These are phyloP conservation scores for Bryoglossum gracile DNA, from an alignment of 495 filamentous ascomycete genomes.

Conservation along the genomic window DNA sequence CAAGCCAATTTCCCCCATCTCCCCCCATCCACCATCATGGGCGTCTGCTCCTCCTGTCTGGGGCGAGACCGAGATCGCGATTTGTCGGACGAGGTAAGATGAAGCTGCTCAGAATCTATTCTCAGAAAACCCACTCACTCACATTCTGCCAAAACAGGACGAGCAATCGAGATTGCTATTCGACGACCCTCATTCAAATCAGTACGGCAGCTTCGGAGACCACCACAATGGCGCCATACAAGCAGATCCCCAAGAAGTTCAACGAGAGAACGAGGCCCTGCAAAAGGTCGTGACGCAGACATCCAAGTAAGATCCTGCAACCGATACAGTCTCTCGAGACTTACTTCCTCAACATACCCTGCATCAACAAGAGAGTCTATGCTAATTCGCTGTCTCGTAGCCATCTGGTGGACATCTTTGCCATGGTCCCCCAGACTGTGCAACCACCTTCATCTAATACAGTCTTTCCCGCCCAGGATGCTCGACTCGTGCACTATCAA, in stretches of 20 bases:
- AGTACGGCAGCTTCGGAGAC: constrained; percentile 47
- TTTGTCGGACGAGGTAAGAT: constrained; percentile 20
- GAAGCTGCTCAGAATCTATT: too few relatives aligned
- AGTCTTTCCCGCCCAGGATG: constrained; percentile 32
- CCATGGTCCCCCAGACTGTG: constrained; percentile 43
- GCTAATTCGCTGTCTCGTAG: constrained; percentile 29
- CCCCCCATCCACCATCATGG: constrained; percentile 17
- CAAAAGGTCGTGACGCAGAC: constrained; percentile 48
- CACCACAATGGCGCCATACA: constrained; percentile 35
- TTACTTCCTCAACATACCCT: not conserved
- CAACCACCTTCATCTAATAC: constrained; percentile 25
- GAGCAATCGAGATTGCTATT: constrained; percentile 47
- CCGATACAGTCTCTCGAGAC: constrained; percentile 1
- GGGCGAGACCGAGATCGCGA: constrained; percentile 15
- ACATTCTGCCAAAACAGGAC: constrained; percentile 36
- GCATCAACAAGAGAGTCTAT: constrained; percentile 5
- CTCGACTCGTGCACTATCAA: constrained; percentile 41
- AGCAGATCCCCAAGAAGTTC: constrained; percentile 48
- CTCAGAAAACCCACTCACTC: too few relatives aligned
- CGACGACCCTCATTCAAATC: constrained; percentile 43
- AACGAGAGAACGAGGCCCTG: constrained; percentile 51
- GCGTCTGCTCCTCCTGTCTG: constrained; percentile 25
- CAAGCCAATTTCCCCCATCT: not conserved
- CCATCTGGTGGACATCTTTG: constrained; percentile 53
- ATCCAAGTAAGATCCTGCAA: constrained; percentile 40